These are phyloP conservation scores for Fusarium sp. DNA, from an alignment of 2,329 filamentous ascomycete genomes.

Conservation along the genomic window DNA sequence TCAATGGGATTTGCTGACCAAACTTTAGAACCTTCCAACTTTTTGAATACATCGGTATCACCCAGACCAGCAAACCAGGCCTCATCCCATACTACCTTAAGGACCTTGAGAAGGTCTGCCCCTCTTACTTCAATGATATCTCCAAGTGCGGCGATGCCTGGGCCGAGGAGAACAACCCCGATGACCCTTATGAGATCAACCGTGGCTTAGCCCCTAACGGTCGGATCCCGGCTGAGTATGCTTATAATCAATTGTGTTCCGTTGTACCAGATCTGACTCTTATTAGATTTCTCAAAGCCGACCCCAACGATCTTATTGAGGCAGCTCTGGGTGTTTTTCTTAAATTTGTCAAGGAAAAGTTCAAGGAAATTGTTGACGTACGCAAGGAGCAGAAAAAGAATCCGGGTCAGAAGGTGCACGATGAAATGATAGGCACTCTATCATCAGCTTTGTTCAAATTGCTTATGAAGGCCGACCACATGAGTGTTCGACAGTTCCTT, in stretches of 20 bases:
- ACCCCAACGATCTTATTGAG: not conserved
- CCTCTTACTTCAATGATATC: conserved; percentile 26
- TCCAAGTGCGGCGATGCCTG: conserved; percentile 2
- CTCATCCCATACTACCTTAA: conserved; percentile 30
- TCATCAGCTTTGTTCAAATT: conserved; percentile 2
- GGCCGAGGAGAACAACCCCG: not conserved
- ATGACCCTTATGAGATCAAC: conserved; percentile 23
- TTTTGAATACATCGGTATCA: not conserved
- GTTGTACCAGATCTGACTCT: not conserved
- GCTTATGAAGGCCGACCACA: conserved; percentile 26
- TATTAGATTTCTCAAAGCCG: not conserved
- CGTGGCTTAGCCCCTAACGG: not conserved
- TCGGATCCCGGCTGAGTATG: conserved; percentile 1
- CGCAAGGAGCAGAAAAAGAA: too few species aligned
- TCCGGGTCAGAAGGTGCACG: too few species aligned
- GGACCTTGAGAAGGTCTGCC: not conserved
- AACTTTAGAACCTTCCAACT: conserved; percentile 1
- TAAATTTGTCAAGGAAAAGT: not conserved
- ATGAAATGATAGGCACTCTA: too few species aligned
- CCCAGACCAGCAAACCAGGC: not conserved
- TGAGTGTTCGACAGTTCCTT: conserved; percentile 35
- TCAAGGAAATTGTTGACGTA: not conserved
- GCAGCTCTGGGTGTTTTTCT: conserved; percentile 1
- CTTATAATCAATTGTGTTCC: too few species aligned
- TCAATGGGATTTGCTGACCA: too few species aligned